These are phyloP conservation scores for Lepidium aucheri DNA, from an alignment of 345 rosid genomes.

Conservation along the genomic window DNA sequence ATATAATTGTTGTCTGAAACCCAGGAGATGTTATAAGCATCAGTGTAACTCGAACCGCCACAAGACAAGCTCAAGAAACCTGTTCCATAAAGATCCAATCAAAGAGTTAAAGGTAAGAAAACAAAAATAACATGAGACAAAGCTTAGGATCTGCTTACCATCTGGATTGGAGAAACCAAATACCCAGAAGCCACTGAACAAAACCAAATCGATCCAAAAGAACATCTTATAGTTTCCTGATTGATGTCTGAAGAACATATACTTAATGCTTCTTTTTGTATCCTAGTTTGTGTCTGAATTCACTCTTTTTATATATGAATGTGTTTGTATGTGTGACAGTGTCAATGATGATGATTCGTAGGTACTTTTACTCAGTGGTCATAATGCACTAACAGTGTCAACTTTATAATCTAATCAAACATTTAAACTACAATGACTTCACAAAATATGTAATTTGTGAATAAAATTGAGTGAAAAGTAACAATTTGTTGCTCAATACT, in stretches of 20 bases:
- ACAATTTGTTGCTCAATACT: background rate
- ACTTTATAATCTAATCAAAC: background rate
- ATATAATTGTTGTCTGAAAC: conserved; percentile 47
- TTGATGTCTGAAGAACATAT: background rate
- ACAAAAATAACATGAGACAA: background rate
- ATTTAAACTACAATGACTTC: background rate
- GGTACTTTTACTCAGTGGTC: conserved; percentile 17
- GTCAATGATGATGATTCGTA: conserved; percentile 6
- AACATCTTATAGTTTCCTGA: conserved; percentile 16
- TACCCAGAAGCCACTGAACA: conserved; percentile 32
- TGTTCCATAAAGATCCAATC: conserved; percentile 24
- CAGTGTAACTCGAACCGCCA: conserved; percentile 49
- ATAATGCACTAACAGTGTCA: conserved; percentile 5
- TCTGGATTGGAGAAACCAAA: conserved; percentile 47
- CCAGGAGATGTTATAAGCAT: conserved; percentile 58
- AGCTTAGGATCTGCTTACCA: conserved; percentile 32
- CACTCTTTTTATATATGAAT: background rate
- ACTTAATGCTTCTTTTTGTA: background rate
- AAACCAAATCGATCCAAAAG: conserved; percentile 36
- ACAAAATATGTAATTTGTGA: background rate
- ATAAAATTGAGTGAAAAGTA: background rate
- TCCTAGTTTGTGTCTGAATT: background rate
- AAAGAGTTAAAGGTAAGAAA: background rate
- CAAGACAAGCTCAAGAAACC: conserved; percentile 86
- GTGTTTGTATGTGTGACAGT: conserved; percentile 1